Conservation (phyloP, 805 yeast species). For the Candida insectalens region DNA sequence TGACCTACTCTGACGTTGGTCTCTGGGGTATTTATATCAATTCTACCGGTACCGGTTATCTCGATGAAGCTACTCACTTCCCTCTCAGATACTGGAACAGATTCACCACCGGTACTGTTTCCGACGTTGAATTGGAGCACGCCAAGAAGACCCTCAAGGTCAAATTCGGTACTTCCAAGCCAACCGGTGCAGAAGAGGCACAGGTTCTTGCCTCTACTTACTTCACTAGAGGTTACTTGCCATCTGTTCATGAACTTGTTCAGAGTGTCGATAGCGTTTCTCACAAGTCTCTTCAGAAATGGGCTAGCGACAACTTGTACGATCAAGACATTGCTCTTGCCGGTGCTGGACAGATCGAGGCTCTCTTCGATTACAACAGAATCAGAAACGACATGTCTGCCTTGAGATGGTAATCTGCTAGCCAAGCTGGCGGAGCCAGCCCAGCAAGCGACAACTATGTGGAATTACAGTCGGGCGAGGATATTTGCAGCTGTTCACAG, state of each 20-base stretch:
- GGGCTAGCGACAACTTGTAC: constrained; percentile 74
- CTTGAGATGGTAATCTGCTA: constrained; percentile 58
- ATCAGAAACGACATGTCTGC: constrained; percentile 82
- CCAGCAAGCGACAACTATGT: no score
- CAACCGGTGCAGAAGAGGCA: constrained; percentile 36
- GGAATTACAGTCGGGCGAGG: no score
- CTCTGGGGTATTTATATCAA: constrained; percentile 76
- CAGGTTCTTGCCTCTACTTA: constrained; percentile 43
- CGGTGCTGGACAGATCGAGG: constrained; percentile 83
- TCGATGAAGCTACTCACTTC: constrained; percentile 77
- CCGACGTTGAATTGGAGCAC: constrained; percentile 70
- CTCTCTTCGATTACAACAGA: constrained; percentile 74
- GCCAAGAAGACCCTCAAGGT: constrained; percentile 68
- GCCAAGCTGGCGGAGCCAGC: no score
- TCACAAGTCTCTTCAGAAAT: constrained; percentile 48
- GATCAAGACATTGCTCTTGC: constrained; percentile 79
- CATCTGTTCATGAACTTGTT: constrained; percentile 49
- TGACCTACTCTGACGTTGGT: constrained; percentile 67
- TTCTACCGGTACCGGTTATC: constrained; percentile 44
- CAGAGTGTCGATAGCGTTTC: constrained; percentile 56
- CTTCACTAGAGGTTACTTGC: constrained; percentile 52
- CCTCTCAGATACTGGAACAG: constrained; percentile 84
- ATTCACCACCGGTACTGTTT: constrained; percentile 56
- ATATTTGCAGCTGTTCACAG: no score
- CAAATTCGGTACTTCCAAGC: constrained; percentile 37